phyloP scores from a whole-genome alignment of 2,329 filamentous ascomycete species.

The Microthyrium microscopicum region DNA sequence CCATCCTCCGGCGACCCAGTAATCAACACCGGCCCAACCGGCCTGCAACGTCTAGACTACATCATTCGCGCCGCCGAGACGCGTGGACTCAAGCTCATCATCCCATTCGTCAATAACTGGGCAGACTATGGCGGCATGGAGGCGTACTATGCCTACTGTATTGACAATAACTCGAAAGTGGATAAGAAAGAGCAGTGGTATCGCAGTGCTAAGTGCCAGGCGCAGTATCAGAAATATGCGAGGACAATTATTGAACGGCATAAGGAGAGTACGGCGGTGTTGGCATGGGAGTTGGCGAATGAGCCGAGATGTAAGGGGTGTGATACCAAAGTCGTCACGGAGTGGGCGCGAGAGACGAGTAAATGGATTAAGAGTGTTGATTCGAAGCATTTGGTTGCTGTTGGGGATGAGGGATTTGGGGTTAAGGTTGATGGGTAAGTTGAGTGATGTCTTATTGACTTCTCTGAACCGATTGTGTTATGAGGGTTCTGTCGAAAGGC shows the following conservation, averaged over 20 bases:
- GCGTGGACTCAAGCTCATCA: constrained; percentile 44
- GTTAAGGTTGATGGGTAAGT: constrained; percentile 26
- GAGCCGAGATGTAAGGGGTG: constrained; percentile 49
- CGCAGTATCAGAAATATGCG: constrained; percentile 47
- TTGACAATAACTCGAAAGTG: constrained; percentile 1
- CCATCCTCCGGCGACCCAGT: constrained; percentile 29
- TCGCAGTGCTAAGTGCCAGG: constrained; percentile 28
- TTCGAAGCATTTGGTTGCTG: constrained; percentile 41
- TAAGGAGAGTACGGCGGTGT: constrained; percentile 39
- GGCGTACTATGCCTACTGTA: constrained; percentile 28
- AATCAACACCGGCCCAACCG: constrained; percentile 47
- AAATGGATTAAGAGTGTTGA: constrained; percentile 49
- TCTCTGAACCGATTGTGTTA: constrained; percentile 14
- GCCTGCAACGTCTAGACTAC: constrained; percentile 47
- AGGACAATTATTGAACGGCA: constrained; percentile 42
- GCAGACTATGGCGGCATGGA: constrained; percentile 49
- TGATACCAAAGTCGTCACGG: constrained; percentile 36
- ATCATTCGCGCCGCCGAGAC: constrained; percentile 44
- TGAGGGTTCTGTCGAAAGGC: constrained; percentile 21
- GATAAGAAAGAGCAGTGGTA: constrained; percentile 34
- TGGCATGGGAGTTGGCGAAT: constrained; percentile 53
- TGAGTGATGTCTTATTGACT: no score
- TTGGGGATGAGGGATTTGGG: constrained; percentile 46
- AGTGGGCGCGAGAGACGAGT: constrained; percentile 42
- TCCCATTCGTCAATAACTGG: constrained; percentile 56